phyloP scores from a whole-genome alignment of 1,139 yeast species.

The Suhomyces chickasaworum region DNA sequence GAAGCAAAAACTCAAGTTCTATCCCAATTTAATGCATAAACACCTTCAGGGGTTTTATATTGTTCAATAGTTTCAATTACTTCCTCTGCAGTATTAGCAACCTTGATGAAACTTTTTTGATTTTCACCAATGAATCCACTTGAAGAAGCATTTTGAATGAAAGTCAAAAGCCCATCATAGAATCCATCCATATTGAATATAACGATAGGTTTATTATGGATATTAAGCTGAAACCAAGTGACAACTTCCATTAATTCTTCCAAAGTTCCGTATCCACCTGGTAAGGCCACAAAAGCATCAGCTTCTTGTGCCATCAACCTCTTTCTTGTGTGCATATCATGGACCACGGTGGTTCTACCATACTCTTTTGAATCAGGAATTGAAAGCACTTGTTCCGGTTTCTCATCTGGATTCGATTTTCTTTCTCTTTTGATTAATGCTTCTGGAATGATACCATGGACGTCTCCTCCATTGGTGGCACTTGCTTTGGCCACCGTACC shows the following conservation, averaged over 20 bases:
- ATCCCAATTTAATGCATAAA: slow-evolving; percentile 73
- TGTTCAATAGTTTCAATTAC: slow-evolving; percentile 61
- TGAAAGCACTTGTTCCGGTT: slow-evolving; percentile 50
- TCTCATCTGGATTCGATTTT: slow-evolving; percentile 46
- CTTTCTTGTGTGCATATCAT: slow-evolving; percentile 90
- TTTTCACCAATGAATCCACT: slow-evolving; percentile 68
- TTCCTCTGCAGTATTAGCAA: slow-evolving; percentile 68
- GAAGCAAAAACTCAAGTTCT: slow-evolving; percentile 3
- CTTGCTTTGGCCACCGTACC: slow-evolving; percentile 80
- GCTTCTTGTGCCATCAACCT: slow-evolving; percentile 84
- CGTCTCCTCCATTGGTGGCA: slow-evolving; percentile 66
- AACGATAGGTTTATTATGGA: slow-evolving; percentile 79
- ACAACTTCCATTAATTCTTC: slow-evolving; percentile 90
- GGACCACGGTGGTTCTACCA: slow-evolving; percentile 79
- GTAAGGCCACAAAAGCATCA: slow-evolving; percentile 85
- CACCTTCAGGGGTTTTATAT: slow-evolving; percentile 68
- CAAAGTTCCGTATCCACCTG: slow-evolving; percentile 92
- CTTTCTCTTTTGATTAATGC: slow-evolving; percentile 80
- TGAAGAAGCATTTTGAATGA: slow-evolving; percentile 55
- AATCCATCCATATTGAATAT: slow-evolving; percentile 79
- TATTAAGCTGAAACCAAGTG: slow-evolving; percentile 88
- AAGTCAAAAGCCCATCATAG: slow-evolving; percentile 67
- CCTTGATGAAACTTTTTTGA: slow-evolving; percentile 68
- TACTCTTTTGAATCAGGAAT: slow-evolving; percentile 61
- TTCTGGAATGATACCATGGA: slow-evolving; percentile 83